Base-by-base conservation (phyloP, 805 yeast species). In the Maudiozyma saulgeensis region DNA sequence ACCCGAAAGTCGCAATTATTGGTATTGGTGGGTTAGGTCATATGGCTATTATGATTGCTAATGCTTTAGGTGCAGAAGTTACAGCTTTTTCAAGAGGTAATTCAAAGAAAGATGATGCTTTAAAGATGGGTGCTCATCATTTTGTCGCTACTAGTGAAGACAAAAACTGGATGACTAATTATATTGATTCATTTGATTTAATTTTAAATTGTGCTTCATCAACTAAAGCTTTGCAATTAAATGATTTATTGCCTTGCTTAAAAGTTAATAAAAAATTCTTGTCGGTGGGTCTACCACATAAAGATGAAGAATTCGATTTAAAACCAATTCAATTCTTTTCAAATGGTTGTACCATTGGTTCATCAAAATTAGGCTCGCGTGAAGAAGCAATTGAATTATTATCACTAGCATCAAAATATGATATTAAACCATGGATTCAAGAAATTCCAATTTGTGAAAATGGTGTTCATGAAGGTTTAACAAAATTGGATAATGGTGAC, bases 11-110 rank as follows among this genome's bases (percentile, higher is more conserved):
- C 7, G 47, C 47, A 4, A 25, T 44, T 18, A 44, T 44, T 16
- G 47, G 47, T 44, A 44, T 44, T 28, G 47, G 47, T 38, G 47
- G 47, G 25, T 26, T 44, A 26, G 47, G 47, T 26, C 47, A 44
- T 26, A 44, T 44, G 47, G 47, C 47, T 16, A 44, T 44, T 15
- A 44, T 44, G 47, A 44, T 44, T 26, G 34, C 47, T 4, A 37
- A 44, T 6, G 47, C 47, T 15, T 12, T 44, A 12, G 47, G 47
- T 26, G 41, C 41, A 15, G 42, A 37, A 4, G 47, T 44, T 16
- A 44, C 47, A 3, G 47, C 47, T 9, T 37, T 44, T 15, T 44
- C 47, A 11, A 44, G 47, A 44, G 8, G 16, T 16, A 23, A 32
- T 6, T 11, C 12, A 6, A 44, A 44, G 25, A 44, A 44, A 26